These are phyloP conservation scores for Ensete glaucum DNA, from an alignment of 176 grass and related monocot genomes.

Conservation along the genomic window DNA sequence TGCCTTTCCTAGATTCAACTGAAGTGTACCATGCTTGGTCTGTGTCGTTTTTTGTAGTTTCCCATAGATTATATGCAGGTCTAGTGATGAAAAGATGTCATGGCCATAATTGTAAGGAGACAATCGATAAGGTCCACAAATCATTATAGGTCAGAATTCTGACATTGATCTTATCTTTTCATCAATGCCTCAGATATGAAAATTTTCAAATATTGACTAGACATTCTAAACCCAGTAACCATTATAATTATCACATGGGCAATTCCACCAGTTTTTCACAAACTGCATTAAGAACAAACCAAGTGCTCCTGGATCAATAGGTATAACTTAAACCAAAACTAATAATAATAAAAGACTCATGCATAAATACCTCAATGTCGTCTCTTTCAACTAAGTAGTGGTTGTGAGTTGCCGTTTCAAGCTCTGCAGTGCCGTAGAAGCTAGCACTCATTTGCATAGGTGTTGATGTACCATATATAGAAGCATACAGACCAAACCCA, in stretches of 20 bases:
- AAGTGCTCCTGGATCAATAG: not conserved
- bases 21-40: no score
- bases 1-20: no score
- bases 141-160: not conserved
- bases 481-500: slow-evolving; percentile 52
- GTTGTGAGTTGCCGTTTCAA: slow-evolving; percentile 51
- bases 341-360: not conserved
- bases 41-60: no score
- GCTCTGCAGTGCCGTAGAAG: slow-evolving; percentile 59
- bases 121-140: not conserved
- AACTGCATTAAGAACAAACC: slow-evolving; percentile 1
- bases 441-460: slow-evolving; percentile 90
- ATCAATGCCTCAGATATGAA: not conserved
- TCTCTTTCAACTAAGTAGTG: slow-evolving; percentile 49
- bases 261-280: not conserved
- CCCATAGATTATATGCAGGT: no score
- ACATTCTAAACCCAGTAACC: not conserved
- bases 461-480: slow-evolving; percentile 38
- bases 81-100: no score
- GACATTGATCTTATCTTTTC: not conserved
- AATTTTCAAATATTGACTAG: not conserved
- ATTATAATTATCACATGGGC: not conserved
- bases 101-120: not conserved
- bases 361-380: slow-evolving; percentile 53
- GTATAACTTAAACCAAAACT: not conserved